phyloP scores from a whole-genome alignment of 768 basidiomycete species.

The Suillus fuscotomentosus region DNA sequence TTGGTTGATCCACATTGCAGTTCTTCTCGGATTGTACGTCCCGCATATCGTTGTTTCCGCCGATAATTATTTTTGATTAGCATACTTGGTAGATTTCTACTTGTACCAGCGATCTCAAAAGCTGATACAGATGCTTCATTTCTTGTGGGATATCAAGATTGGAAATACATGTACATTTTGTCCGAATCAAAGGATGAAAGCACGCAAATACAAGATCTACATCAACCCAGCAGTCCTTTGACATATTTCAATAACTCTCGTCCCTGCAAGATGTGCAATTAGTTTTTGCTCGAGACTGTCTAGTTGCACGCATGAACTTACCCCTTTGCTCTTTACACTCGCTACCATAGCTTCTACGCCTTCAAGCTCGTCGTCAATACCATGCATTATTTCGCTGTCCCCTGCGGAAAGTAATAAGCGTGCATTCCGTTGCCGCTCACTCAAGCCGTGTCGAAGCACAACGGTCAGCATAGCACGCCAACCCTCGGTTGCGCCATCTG shows the following conservation, averaged over 20 bases:
- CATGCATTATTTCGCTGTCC: constrained; percentile 31
- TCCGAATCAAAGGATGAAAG: not conserved
- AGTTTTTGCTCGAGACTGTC: constrained; percentile 9
- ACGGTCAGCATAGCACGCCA: constrained; percentile 79
- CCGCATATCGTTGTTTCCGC: not conserved
- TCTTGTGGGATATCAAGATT: not conserved
- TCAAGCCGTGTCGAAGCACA: constrained; percentile 63
- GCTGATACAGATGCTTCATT: no score
- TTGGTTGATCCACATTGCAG: no score
- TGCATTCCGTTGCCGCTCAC: constrained; percentile 47
- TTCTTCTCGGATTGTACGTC: no score
- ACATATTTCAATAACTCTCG: constrained; percentile 74
- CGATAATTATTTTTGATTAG: not conserved
- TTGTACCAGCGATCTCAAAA: not conserved
- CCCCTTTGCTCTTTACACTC: constrained; percentile 73
- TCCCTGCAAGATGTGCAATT: constrained; percentile 43
- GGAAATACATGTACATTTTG: not conserved
- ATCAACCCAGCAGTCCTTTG: constrained; percentile 59
- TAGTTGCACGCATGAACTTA: constrained; percentile 35
- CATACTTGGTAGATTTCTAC: not conserved
- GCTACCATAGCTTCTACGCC: constrained; percentile 74
- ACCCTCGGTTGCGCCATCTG: constrained; percentile 52
- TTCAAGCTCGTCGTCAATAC: constrained; percentile 31
- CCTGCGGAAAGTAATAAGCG: constrained; percentile 25
- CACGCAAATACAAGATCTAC: not conserved